Conservation (phyloP, 345 rosid genomes). For the Anastatica hierochuntica region DNA sequence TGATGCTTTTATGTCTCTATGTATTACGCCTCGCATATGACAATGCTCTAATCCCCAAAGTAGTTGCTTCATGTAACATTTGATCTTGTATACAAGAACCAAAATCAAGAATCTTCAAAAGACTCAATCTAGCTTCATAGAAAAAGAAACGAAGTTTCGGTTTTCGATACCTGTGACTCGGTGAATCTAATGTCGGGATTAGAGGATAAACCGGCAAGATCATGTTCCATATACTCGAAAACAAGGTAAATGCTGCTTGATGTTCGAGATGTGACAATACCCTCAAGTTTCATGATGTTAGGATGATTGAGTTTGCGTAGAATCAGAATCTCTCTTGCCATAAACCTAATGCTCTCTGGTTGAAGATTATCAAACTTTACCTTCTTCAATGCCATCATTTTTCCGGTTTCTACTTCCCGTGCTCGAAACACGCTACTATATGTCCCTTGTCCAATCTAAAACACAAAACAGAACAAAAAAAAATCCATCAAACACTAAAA, state of each 20-base stretch:
- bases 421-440: no score
- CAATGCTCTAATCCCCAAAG: constrained; percentile 61
- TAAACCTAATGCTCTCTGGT: constrained; percentile 65
- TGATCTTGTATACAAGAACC: constrained; percentile 36
- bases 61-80: constrained; percentile 78
- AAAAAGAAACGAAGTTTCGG: no score
- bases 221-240: constrained; percentile 83
- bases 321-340: constrained; percentile 71
- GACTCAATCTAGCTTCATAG: no score
- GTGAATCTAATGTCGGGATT: constrained; percentile 44
- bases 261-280: constrained; percentile 54
- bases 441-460: constrained; percentile 88
- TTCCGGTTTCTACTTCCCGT: constrained; percentile 56
- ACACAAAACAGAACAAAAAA: background rate
- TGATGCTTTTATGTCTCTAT: constrained; percentile 62
- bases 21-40: constrained; percentile 60
- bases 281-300: constrained; percentile 58
- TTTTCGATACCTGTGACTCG: constrained; percentile 46
- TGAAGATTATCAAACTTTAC: constrained; percentile 65
- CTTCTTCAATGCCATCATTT: constrained; percentile 68
- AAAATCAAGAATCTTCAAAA: no score
- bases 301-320: constrained; percentile 77
- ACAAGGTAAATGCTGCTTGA: constrained; percentile 61
- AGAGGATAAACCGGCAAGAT: constrained; percentile 59
- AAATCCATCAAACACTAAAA: no score